A percentile compares a stretch with the other conserved stretches of the same genome.
Evolutionary conservation across 2,329 filamentous ascomycete species (phyloP).

Genomic region (Aspergillus ochraceoroseus): DNA sequence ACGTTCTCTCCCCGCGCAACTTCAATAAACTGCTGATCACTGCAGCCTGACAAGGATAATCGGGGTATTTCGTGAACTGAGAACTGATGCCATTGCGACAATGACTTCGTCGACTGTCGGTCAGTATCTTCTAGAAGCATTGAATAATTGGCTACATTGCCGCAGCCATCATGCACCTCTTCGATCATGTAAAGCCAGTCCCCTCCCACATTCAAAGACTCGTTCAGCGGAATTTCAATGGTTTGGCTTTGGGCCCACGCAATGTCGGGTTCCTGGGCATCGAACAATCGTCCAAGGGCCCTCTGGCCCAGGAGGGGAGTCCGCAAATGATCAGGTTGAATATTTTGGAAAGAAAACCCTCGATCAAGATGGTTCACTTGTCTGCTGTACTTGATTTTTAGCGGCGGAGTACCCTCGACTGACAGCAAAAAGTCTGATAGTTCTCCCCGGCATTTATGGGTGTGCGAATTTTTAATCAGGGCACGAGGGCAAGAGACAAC

Average conservation of each 20-base stretch:
- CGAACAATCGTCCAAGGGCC: conserved; percentile 54
- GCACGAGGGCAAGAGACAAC: conserved; percentile 83
- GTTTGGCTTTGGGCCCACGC: conserved; percentile 74
- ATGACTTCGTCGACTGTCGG: conserved; percentile 52
- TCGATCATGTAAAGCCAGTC: conserved; percentile 87
- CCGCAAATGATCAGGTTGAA: conserved; percentile 80
- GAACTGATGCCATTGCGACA: conserved; percentile 69
- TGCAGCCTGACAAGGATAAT: conserved; percentile 67
- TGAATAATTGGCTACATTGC: conserved; percentile 74
- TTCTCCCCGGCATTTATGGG: conserved; percentile 76
- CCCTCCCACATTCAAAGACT: conserved; percentile 74
- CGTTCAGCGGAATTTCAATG: conserved; percentile 79
- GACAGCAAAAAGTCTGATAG: conserved; percentile 79
- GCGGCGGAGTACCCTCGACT: conserved; percentile 80
- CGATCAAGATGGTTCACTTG: conserved; percentile 77
- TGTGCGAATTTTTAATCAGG: conserved; percentile 59
- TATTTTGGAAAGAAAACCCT: conserved; percentile 84
- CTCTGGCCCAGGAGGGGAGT: conserved; percentile 68
- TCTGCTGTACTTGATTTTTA: conserved; percentile 89
- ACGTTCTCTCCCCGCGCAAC: conserved; percentile 69
- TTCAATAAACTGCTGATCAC: conserved; percentile 72
- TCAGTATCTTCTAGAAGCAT: conserved; percentile 62
- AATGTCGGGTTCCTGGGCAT: conserved; percentile 50
- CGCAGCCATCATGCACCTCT: conserved; percentile 84
- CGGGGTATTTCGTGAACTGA: conserved; percentile 80